Evolutionary conservation across 805 yeast genomes (phyloP), one percentile per base, ranked within the genome.

Genomic region (Yarrowia sp.): DNA sequence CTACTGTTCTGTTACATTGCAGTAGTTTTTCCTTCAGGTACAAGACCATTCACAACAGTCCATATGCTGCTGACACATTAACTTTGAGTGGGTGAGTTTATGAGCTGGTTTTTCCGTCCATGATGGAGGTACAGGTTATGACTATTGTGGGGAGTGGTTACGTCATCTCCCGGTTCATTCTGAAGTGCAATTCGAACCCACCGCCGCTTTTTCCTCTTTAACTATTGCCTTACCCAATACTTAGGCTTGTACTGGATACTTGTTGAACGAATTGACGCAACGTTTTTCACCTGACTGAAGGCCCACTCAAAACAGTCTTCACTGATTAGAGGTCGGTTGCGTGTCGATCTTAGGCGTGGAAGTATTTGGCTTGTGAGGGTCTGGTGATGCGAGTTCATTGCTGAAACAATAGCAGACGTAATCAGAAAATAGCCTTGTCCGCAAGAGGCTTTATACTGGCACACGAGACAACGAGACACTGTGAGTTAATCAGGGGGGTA

Each of bases 271-370:
- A 26, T 5, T 26, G 3, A 26, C 32, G 32, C 32, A 26, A 26
- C 32, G 12, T 22, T 43, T 14, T 19, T 19, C 26, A 16, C 26
- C 14, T 16, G 26, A 16, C 32, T 26, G 7, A 26, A 26, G 32
- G 32, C 32, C 5, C 45, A 5, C 45, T 7, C 19, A n/a, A 42
- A 42, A 26, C 32, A 3, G 32, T 26, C 32, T 26, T 26, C 32
- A 5, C 32, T 26, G 32, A 26, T 26, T 42, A 42, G 16, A 16
- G 26, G 4, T 43, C 14, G 48, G 9, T 22, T 46, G 50, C 36
- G 50, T 46, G 32, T 46, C 50, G 35, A 46, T 46, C 50, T 46
- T 35, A 12, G 50, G 50, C 50, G 14, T 12, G 36, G 50, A 46
- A 46, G 14, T 22, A 22, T 46, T 46, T 12, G 12, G 36, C n/a